Evolutionary conservation across 202 grass and related monocot species (phyloP), one percentile per base, ranked within the genome.

Genomic region (Cymbopogon flexuosus): DNA sequence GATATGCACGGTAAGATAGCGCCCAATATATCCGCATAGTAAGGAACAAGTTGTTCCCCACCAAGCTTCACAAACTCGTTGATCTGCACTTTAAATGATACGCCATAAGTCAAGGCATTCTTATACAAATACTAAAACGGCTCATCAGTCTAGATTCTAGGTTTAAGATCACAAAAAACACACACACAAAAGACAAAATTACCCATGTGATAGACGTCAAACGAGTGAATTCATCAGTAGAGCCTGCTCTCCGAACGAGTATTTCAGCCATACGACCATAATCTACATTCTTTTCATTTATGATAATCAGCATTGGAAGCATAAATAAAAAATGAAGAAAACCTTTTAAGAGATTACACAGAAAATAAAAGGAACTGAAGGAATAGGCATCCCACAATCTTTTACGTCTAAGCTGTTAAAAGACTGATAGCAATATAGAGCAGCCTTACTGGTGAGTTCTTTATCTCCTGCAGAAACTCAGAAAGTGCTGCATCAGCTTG

Each of bases 211-310:
- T 93, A 81, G 96, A 92, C 33, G 96, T 99, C 82, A 99, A 91
- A 8, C 96, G 88, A 87, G 92, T 96, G 75, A 99, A 99, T 82
- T 96, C 96, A 87, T 99, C 92, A 82, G 82, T 8, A 65, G 92
- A 99, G 24, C 93, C 89, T 54, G 92, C 92, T 83, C 96, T 85
- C 61, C 90, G 86, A 79, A 99, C 96, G 74, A 99, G 90, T 85
- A 99, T 99, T 90, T 99, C 96, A 85, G 96, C 92, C 96, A 99
- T 99, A 80, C 96, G 92, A 79, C 96, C 96, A 79, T 96, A 99
- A 81, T 99, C 96, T 88, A 99, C 96, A 86, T 93, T 99, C 94
- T 97, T 87, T 71, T 87, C 40, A 60, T 71, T 72, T 70, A 14
- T 34, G 31, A 30, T 39, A 87, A 46, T 87, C 71, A 85, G 88